A percentile compares a stretch with the other conserved stretches of the same genome.
Conservation (phyloP, 345 rosid genomes). For the Populus alba region DNA sequence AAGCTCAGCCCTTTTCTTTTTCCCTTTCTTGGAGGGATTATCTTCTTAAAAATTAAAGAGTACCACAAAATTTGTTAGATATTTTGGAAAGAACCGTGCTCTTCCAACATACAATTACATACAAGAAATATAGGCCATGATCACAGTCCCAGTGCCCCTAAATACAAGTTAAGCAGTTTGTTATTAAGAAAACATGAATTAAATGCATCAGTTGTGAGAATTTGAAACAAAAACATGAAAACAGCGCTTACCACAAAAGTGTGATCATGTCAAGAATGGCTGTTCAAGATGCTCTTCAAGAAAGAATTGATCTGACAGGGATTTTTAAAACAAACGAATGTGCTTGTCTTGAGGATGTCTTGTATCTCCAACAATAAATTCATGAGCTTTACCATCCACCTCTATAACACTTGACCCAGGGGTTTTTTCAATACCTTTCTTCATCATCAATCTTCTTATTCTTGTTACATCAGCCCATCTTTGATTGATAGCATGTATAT, state of each 20-base stretch:
- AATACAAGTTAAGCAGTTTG: not conserved
- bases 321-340: slow-evolving; percentile 4
- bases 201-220: not conserved
- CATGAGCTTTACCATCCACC: slow-evolving; percentile 18
- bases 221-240: not conserved
- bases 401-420: slow-evolving; percentile 34
- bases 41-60: not conserved
- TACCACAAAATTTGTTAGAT: not conserved
- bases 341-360: slow-evolving; percentile 16
- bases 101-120: not conserved
- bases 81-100: not conserved
- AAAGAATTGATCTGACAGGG: slow-evolving; percentile 10
- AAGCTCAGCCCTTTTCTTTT: not conserved
- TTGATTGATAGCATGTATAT: slow-evolving; percentile 37
- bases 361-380: slow-evolving; percentile 17
- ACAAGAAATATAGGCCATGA: not conserved
- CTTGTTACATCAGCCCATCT: slow-evolving; percentile 45
- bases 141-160: not conserved
- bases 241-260: not conserved
- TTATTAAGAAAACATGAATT: not conserved
- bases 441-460: slow-evolving; percentile 41
- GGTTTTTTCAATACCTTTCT: slow-evolving; percentile 33
- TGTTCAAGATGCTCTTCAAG: slow-evolving; percentile 1
- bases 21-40: not conserved
- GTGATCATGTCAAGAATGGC: not conserved